Conservation (phyloP, 129 eudicot species). For the Centrapalus pauciflorus region DNA sequence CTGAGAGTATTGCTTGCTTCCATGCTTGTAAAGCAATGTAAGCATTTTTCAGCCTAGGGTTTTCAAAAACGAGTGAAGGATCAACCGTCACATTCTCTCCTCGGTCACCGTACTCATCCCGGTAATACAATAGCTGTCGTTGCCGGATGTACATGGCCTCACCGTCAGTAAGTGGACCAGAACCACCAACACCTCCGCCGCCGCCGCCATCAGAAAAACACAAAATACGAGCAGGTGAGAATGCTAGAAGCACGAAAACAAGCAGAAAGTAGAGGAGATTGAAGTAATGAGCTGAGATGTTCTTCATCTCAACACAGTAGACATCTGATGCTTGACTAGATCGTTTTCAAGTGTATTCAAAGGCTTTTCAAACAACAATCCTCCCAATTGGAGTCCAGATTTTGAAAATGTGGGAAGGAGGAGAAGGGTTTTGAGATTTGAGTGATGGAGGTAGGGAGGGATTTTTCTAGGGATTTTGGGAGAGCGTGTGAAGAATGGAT, state of each 20-base stretch:
- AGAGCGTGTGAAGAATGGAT: slow-evolving; percentile 24
- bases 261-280: neutral
- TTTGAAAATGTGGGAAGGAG: neutral
- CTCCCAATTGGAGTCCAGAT: neutral
- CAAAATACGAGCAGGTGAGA: neutral
- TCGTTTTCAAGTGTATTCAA: neutral
- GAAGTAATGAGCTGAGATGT: slow-evolving; percentile 22
- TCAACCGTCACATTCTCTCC: slow-evolving; percentile 74
- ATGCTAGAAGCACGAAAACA: neutral
- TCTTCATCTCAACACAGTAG: slow-evolving; percentile 46
- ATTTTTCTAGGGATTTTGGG: slow-evolving; percentile 57
- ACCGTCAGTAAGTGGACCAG: slow-evolving; percentile 51
- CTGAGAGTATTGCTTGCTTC: slow-evolving; percentile 87
- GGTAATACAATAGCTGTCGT: slow-evolving; percentile 68
- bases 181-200: slow-evolving; percentile 3
- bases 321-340: slow-evolving; percentile 38
- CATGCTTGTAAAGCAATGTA: slow-evolving; percentile 95
- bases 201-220: slow-evolving; percentile 11
- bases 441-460: slow-evolving; percentile 27
- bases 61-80: slow-evolving; percentile 50
- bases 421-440: slow-evolving; percentile 24
- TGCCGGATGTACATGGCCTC: slow-evolving; percentile 47
- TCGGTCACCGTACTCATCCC: slow-evolving; percentile 73
- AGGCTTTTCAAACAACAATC: too few species aligned
- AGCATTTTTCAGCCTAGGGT: slow-evolving; percentile 54